Evolutionary conservation across 768 basidiomycete species (phyloP).

Genomic region (Rhizopogon vulgaris): DNA sequence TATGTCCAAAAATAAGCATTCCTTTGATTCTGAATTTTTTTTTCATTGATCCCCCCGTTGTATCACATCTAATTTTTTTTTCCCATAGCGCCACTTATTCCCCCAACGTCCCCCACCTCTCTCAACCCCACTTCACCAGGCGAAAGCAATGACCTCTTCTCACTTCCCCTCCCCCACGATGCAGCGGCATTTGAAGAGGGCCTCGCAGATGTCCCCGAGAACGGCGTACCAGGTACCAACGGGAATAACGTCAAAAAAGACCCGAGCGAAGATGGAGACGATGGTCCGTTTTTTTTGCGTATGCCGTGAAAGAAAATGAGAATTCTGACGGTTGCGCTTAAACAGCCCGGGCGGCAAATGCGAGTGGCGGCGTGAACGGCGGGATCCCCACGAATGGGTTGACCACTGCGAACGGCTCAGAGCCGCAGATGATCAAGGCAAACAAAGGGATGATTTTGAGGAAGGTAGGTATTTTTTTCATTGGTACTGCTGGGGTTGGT

Average conservation of each 20-base stretch:
- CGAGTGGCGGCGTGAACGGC: slow-evolving; percentile 14
- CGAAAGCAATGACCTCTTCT: slow-evolving; percentile 1
- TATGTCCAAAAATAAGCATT: no score
- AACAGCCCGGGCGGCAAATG: slow-evolving; percentile 1
- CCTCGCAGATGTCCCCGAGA: slow-evolving; percentile 23
- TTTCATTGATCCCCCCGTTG: background rate
- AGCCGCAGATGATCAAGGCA: slow-evolving; percentile 63
- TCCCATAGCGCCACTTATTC: background rate
- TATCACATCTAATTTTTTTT: background rate
- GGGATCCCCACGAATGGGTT: slow-evolving; percentile 9
- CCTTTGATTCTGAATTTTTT: background rate
- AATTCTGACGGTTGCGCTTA: background rate
- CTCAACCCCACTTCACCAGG: background rate
- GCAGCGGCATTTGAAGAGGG: slow-evolving; percentile 7
- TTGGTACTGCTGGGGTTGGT: background rate
- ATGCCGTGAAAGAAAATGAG: no score
- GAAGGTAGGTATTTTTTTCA: slow-evolving; percentile 40
- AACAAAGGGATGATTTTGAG: slow-evolving; percentile 93
- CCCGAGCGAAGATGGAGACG: slow-evolving; percentile 24
- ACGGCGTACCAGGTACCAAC: slow-evolving; percentile 5
- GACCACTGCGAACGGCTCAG: slow-evolving; percentile 14
- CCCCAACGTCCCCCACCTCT: background rate
- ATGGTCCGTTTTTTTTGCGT: slow-evolving; percentile 2
- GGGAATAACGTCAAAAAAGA: slow-evolving; percentile 18
- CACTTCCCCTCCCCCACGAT: background rate